Evolutionary conservation across 164 flowering plant genomes (phyloP), one percentile per base, ranked within the genome.

Genomic region (Cinnamomum chago): DNA sequence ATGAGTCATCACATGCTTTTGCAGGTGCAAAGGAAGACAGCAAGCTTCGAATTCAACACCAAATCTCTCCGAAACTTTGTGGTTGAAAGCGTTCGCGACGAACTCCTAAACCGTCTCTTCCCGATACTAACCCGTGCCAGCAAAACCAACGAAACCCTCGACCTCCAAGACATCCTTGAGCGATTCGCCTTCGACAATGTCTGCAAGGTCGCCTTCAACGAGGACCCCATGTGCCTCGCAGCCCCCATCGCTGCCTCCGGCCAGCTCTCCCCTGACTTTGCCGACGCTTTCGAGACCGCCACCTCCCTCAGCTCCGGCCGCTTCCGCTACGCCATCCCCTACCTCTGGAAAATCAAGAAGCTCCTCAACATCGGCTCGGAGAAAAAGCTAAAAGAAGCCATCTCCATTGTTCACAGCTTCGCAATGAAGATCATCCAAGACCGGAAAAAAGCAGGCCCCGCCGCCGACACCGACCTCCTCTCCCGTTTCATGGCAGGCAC

Each of bases 281-380:
- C 79, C 87, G 79, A 65, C 9, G 93, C 93, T 0, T 89, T 91
- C 69, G 97, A 88, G 24, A 83, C 79, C 2, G 91, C 94, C 0
- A 73, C 97, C 5, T 83, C 65, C 51, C 79, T 88, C 2, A 85
- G 84, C 72, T 68, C 83, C 1, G 86, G 80, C 20, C 76, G 97
- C 30, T 88, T 89, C 76, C 66, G 81, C 83, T 82, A 76, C 30
- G 84, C 79, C 1, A n/a, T 86, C 2, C 84, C 83, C 3, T 5
- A 35, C 10, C 0, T 82, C 3, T 85, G 82, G 79, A 73, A 58
- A 64, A 23, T 87, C 58, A 82, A 85, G 84, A 86, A 70, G 70
- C 58, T 78, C 22, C 69, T 92, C 75, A 76, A 85, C 74, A 18
- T 92, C 0, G 94, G 94, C 13, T 80, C 90, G 0, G 97, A 92